phyloP scores from a whole-genome alignment of 164 flowering plant species.

The Platanus orientalis region DNA sequence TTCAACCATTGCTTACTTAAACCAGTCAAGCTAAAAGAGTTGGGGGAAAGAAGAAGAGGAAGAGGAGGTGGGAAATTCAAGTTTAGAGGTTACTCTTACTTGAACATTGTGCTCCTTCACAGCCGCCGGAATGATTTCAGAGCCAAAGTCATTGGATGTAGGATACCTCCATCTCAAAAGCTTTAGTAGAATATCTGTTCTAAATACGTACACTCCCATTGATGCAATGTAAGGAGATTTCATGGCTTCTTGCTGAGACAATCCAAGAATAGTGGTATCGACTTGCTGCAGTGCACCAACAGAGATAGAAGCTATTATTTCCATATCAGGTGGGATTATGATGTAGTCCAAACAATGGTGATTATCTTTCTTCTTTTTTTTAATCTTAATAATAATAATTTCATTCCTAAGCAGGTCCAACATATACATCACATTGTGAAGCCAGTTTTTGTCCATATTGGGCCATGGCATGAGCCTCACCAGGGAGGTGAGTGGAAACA shows the following conservation, averaged over 20 bases:
- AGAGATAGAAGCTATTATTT: conserved; percentile 9
- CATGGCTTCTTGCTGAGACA: conserved; percentile 60
- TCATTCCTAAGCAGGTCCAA: no score
- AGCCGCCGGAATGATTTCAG: conserved; percentile 91
- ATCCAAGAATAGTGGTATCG: conserved; percentile 69
- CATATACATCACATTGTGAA: no score
- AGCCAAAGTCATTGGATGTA: conserved; percentile 87
- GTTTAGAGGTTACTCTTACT: conserved; percentile 27
- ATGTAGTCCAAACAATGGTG: not conserved
- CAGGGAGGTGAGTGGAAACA: no score
- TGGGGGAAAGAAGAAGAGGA: not conserved
- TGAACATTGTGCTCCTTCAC: conserved; percentile 70
- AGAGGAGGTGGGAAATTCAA: no score
- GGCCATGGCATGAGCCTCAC: no score
- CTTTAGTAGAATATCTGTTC: conserved; percentile 61
- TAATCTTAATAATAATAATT: no score
- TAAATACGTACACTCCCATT: conserved; percentile 93
- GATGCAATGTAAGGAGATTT: conserved; percentile 85
- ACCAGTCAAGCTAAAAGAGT: no score
- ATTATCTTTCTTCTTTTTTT: no score
- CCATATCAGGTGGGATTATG: conserved; percentile 2
- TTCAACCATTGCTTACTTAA: no score
- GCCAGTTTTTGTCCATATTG: no score
- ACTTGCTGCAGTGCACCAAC: conserved; percentile 51
- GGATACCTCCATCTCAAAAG: conserved; percentile 82